A percentile compares a stretch with the other conserved stretches of the same genome.
phyloP scores from a whole-genome alignment of 176 grass and related monocot species.

The Hordeum marinum region DNA sequence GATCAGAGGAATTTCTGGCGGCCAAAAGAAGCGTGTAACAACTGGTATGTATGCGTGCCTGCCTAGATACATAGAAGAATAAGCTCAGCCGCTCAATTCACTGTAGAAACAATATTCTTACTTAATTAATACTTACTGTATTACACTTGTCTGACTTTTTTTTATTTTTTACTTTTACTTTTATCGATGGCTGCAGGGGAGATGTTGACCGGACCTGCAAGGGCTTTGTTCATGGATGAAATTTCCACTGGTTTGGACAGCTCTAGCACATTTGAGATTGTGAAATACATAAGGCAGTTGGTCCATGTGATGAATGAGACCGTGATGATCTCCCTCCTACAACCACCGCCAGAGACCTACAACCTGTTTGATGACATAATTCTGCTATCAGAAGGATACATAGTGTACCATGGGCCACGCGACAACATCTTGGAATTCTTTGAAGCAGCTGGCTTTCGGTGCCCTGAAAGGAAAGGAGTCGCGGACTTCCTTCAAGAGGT shows the following conservation, averaged over 20 bases:
- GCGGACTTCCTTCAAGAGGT: constrained; percentile 75
- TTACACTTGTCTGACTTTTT: no score
- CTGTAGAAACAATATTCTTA: no score
- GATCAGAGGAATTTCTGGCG: constrained; percentile 77
- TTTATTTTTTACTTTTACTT: no score
- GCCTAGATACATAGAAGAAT: not conserved
- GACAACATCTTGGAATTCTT: constrained; percentile 61
- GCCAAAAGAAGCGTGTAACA: constrained; percentile 68
- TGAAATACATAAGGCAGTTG: constrained; percentile 52
- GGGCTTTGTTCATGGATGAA: constrained; percentile 76
- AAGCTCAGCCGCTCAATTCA: not conserved
- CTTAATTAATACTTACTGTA: no score
- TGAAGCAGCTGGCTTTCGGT: constrained; percentile 45
- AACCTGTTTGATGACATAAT: constrained; percentile 71
- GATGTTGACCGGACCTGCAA: constrained; percentile 67
- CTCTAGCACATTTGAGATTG: constrained; percentile 68
- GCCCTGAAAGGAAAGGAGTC: constrained; percentile 60
- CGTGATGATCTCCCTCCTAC: constrained; percentile 65
- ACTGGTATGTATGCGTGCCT: constrained; percentile 52
- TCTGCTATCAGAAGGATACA: constrained; percentile 59
- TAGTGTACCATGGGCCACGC: constrained; percentile 63
- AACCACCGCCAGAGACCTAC: constrained; percentile 74
- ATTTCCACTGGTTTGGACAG: constrained; percentile 82
- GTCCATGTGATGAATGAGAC: constrained; percentile 68
- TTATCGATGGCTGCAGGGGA: constrained; percentile 35